Evolutionary conservation across 495 filamentous ascomycete genomes (phyloP).

Genomic region (Eremomyces bilateralis): DNA sequence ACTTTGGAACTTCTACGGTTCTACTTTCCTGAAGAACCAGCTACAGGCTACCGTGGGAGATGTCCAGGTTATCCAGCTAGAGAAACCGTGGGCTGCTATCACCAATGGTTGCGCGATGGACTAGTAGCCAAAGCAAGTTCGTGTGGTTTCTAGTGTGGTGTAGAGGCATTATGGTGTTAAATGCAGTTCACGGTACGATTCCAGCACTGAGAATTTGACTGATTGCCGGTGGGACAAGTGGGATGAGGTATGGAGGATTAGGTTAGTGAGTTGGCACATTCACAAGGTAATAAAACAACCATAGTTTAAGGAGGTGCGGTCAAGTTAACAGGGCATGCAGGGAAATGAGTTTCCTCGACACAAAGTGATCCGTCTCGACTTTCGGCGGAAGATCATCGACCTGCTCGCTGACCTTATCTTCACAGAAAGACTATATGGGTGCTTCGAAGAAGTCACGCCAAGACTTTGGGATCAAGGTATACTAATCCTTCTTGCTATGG

Average conservation of each 20-base stretch:
- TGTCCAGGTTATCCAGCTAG: constrained; percentile 2
- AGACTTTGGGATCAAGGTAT: too few species aligned
- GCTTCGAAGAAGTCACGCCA: too few species aligned
- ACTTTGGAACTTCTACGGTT: constrained; percentile 1
- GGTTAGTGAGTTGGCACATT: constrained; percentile 1
- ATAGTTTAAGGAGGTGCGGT: too few species aligned
- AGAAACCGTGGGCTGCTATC: constrained; percentile 1
- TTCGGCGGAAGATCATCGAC: too few species aligned
- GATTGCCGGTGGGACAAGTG: background rate
- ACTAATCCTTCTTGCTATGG: too few species aligned
- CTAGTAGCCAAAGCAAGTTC: constrained; percentile 1
- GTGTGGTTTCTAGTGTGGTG: constrained; percentile 1
- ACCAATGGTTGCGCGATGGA: background rate
- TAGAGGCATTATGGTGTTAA: constrained; percentile 1
- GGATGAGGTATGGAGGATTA: background rate
- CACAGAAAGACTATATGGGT: too few species aligned
- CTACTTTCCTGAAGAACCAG: background rate
- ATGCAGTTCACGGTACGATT: background rate
- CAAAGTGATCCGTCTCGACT: too few species aligned
- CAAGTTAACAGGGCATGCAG: too few species aligned
- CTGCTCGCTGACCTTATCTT: too few species aligned
- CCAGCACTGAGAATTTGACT: background rate
- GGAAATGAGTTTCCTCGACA: too few species aligned
- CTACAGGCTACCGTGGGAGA: background rate
- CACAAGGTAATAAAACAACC: constrained; percentile 3